phyloP scores from a whole-genome alignment of 2,329 filamentous ascomycete genomes.

The Verticillium nubilum region DNA sequence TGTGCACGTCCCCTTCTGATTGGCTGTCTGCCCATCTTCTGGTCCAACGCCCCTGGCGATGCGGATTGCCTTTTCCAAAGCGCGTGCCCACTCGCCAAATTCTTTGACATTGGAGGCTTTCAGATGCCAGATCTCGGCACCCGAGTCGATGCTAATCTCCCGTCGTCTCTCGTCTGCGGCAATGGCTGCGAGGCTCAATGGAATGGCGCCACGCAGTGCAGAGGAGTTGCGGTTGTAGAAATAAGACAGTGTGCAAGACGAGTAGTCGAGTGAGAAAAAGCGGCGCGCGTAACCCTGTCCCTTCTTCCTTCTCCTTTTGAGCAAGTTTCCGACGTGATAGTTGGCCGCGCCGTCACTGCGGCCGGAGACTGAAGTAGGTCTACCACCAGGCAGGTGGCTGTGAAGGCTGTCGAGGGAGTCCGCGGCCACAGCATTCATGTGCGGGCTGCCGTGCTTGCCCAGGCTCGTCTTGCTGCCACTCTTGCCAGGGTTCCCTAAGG shows the following conservation, averaged over 20 bases:
- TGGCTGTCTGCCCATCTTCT: slow-evolving; percentile 17
- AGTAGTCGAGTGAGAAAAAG: slow-evolving; percentile 95
- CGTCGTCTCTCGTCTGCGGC: slow-evolving; percentile 81
- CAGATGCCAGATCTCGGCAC: slow-evolving; percentile 94
- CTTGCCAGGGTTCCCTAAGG: slow-evolving; percentile 16
- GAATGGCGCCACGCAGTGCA: slow-evolving; percentile 85
- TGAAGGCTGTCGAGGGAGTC: slow-evolving; percentile 58
- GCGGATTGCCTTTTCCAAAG: slow-evolving; percentile 76
- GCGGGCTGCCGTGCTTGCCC: slow-evolving; percentile 40
- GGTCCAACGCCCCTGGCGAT: slow-evolving; percentile 50
- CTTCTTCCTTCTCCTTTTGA: slow-evolving; percentile 88
- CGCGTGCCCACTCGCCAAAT: slow-evolving; percentile 81
- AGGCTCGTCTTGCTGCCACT: slow-evolving; percentile 43
- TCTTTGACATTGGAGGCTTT: slow-evolving; percentile 77
- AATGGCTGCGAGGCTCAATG: slow-evolving; percentile 83
- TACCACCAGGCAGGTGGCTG: slow-evolving; percentile 38
- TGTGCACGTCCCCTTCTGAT: slow-evolving; percentile 13
- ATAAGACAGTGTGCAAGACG: slow-evolving; percentile 90
- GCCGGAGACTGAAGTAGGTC: slow-evolving; percentile 45
- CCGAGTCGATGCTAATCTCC: slow-evolving; percentile 95
- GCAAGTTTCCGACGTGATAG: slow-evolving; percentile 77
- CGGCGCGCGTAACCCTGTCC: slow-evolving; percentile 89
- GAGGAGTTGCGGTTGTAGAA: slow-evolving; percentile 94
- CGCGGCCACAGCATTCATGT: slow-evolving; percentile 36
- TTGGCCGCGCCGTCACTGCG: slow-evolving; percentile 45